Conservation (phyloP, 2,329 filamentous ascomycete genomes). For the Penicillium sp. region DNA sequence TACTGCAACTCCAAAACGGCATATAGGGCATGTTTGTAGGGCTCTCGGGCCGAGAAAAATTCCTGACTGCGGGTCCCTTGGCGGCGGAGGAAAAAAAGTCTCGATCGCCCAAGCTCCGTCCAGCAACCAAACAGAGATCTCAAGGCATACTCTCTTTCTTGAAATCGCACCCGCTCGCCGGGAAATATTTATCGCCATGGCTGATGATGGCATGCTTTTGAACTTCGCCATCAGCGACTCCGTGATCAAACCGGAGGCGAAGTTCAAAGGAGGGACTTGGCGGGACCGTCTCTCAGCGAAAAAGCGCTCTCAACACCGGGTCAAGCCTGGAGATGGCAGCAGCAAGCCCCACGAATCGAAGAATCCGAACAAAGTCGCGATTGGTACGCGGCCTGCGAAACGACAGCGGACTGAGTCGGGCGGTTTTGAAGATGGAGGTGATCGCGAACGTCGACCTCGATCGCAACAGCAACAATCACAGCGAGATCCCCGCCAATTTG, state of each 20-base stretch:
- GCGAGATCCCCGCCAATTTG: constrained; percentile 63
- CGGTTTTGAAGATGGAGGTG: constrained; percentile 17
- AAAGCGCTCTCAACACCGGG: constrained; percentile 62
- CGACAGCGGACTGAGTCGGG: constrained; percentile 44
- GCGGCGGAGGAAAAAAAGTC: constrained; percentile 31
- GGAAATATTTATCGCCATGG: constrained; percentile 60
- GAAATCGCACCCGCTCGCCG: constrained; percentile 9
- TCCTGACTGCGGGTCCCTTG: constrained; percentile 23
- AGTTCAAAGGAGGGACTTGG: constrained; percentile 90
- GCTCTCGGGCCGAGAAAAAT: constrained; percentile 42
- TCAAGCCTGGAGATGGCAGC: constrained; percentile 18
- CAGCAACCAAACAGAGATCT: constrained; percentile 6
- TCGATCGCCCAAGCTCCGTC: constrained; percentile 24
- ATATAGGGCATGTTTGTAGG: constrained; percentile 40
- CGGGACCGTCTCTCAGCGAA: constrained; percentile 82
- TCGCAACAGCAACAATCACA: constrained; percentile 39
- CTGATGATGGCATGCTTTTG: constrained; percentile 90
- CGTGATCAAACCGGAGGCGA: constrained; percentile 62
- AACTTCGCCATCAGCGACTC: constrained; percentile 81
- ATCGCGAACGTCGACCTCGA: constrained; percentile 18
- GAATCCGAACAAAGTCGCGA: constrained; percentile 42
- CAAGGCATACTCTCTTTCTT: constrained; percentile 6
- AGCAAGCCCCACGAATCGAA: constrained; percentile 25
- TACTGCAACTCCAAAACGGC: constrained; percentile 18
- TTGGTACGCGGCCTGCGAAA: constrained; percentile 43